Conservation (phyloP, 495 filamentous ascomycete genomes). For the Xylaria bambusicola region DNA sequence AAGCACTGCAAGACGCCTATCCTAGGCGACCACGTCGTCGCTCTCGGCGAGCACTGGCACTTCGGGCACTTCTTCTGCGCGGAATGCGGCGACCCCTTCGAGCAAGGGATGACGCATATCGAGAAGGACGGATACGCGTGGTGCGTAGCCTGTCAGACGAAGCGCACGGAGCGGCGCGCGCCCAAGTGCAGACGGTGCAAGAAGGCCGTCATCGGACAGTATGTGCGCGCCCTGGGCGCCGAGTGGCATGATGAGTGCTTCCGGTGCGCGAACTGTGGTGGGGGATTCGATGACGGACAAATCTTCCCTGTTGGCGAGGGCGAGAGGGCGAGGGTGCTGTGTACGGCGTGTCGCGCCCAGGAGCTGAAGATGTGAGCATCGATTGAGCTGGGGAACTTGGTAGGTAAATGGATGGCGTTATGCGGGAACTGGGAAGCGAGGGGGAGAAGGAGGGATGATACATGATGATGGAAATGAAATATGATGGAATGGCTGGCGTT, state of each 20-base stretch:
- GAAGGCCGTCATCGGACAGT: slow-evolving; percentile 80
- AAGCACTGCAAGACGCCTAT: slow-evolving; percentile 99
- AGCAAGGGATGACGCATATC: slow-evolving; percentile 79
- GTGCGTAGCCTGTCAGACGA: slow-evolving; percentile 92
- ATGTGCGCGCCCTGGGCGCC: slow-evolving; percentile 79
- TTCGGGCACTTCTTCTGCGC: slow-evolving; percentile 99
- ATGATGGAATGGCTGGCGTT: not conserved
- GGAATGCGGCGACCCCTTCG: slow-evolving; percentile 96
- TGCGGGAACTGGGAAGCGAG: not conserved
- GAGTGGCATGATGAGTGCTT: slow-evolving; percentile 97
- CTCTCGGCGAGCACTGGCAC: slow-evolving; percentile 93
- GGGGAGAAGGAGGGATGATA: not conserved
- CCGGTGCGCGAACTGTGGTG: slow-evolving; percentile 62
- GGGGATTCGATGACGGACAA: slow-evolving; percentile 57
- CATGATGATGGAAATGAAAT: not conserved
- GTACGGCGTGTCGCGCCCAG: slow-evolving; percentile 49
- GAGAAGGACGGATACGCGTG: slow-evolving; percentile 99
- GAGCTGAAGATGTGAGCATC: slow-evolving; percentile 50
- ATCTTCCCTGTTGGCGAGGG: slow-evolving; percentile 53
- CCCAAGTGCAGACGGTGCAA: slow-evolving; percentile 86
- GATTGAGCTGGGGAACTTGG: not conserved
- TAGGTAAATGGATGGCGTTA: no score
- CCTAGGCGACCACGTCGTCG: slow-evolving; percentile 90
- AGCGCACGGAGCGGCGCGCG: slow-evolving; percentile 69
- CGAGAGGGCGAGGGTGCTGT: slow-evolving; percentile 48